Evolutionary conservation across 2,329 filamentous ascomycete genomes (phyloP), one percentile per base, ranked within the genome.

Genomic region (Fusarium sp.): DNA sequence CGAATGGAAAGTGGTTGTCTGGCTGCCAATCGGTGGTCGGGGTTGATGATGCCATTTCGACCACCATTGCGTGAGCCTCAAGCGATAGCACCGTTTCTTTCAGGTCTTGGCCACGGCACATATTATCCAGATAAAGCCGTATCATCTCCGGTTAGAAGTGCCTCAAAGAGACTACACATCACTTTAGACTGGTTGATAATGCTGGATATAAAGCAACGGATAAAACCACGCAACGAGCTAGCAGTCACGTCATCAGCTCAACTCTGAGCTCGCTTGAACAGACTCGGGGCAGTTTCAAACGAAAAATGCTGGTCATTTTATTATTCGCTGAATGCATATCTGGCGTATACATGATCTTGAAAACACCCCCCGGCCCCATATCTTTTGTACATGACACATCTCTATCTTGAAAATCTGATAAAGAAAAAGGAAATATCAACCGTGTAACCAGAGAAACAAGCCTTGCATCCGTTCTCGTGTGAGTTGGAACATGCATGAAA

Each of bases 1-100:
- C n/a, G 30, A 7, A 3, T 22, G 32, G 10, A 4, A 27, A 38
- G 6, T 52, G 20, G 10, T 20, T 47, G 14, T 45, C 60, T 27
- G 43, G 33, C 35, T 56, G 37, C 61, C 61, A 64, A 64, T 64
- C 61, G 15, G 14, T 43, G n/a, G 33, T 37, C 5, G 33, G 25
- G n/a, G 30, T 37, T 25, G 57, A 66, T 66, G 64, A 62, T 66
- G 57, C 64, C 64, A 66, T 66, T 52, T 66, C 22, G 22, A 43
- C 43, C 10, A 47, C n/a, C 45, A 62, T 66, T 54, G 56, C 64
- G 64, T 30, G 33, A 66, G 40, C 15, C 4, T 12, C 30, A 32
- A 57, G 17, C 33, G 52, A 57, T 14, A 60, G 25, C 57, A 38
- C 25, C 38, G 38, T 15, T 17, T 32, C 22, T 20, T n/a, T 9